Conservation (phyloP, 2,329 filamentous ascomycete genomes). For the Magnaporthiopsis poae region DNA sequence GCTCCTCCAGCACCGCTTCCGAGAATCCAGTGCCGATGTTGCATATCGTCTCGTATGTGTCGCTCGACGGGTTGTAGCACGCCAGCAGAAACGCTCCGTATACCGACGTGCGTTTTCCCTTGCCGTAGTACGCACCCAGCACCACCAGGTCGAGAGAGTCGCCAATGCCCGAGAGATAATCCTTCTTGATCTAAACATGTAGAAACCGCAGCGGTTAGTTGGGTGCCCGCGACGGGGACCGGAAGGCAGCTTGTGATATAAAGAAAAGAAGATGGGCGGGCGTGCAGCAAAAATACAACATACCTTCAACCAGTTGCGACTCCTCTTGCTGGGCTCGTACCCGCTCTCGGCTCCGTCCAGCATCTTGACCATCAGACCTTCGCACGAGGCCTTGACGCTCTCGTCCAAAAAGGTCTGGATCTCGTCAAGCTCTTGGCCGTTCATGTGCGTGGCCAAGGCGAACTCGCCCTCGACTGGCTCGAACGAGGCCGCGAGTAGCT, state of each 20-base stretch:
- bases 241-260: too few relatives aligned
- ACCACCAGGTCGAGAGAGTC: conserved; percentile 96
- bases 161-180: conserved; percentile 86
- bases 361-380: conserved; percentile 99
- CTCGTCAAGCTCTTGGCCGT: conserved; percentile 82
- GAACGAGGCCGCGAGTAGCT: conserved; percentile 65
- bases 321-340: conserved; percentile 92
- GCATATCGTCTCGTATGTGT: conserved; percentile 89
- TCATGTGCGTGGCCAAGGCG: conserved; percentile 73
- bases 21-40: conserved; percentile 98
- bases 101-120: conserved; percentile 87
- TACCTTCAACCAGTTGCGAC: conserved; percentile 96
- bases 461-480: conserved; percentile 78
- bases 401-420: conserved; percentile 90
- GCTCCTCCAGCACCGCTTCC: conserved; percentile 81
- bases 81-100: conserved; percentile 94
- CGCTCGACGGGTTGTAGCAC: conserved; percentile 72
- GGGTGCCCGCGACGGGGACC: too few relatives aligned
- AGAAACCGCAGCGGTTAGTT: too few relatives aligned
- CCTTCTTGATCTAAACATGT: conserved; percentile 72
- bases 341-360: conserved; percentile 83
- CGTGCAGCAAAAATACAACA: conserved; percentile 10
- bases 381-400: conserved; percentile 88
- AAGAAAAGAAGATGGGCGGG: neutral
- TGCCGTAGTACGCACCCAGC: conserved; percentile 84